Evolutionary conservation across 352 stramenopile species (phyloP), one percentile per base, ranked within the genome.

Genomic region (Globisporangium orthogonon): DNA sequence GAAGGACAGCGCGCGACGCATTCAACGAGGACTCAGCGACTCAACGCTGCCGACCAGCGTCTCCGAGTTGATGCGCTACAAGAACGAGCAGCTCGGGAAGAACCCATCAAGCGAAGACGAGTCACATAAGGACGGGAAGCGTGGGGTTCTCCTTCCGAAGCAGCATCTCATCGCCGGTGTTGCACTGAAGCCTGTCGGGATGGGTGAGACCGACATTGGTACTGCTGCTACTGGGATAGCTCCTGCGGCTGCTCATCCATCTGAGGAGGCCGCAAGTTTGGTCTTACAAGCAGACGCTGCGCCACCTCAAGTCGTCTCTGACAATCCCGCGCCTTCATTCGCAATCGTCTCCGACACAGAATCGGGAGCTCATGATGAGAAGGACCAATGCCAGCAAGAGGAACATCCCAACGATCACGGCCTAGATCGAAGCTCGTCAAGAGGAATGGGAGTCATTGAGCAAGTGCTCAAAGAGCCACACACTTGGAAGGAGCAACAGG

Each of bases 1-100:
- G 11, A 63, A 74, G 29, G 64, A 81, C 18, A 71, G 13, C 44
- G 18, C 10, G 30, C 18, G n/a, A 60, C 69, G 28, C 28, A 28
- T 2, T 10, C 60, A 18, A 10, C 61, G 41, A 46, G 43, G 50
- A 13, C 52, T 52, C 6, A 39, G 23, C 7, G 50, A 54, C 29
- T 50, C 44, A 14, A 50, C 31, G n/a, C 29, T 57, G 30, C 33
- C 43, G 35, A 44, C 17, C 44, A 7, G 29, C 0, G 28, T 41
- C 1, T 44, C 52, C 11, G 50, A 50, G 10, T 31, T 63, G 28
- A 18, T 43, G 30, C 58, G 58, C 13, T 49, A 48, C 13, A 53
- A 35, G 50, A 63, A 51, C 31, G 58, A 63, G 28, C 50, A 48
- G 46, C 9, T 58, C 13, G 45, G 54, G 7, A 53, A 53, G 31